phyloP scores from a whole-genome alignment of 257 asterid genomes.

The Solanum pinnatisectum region DNA sequence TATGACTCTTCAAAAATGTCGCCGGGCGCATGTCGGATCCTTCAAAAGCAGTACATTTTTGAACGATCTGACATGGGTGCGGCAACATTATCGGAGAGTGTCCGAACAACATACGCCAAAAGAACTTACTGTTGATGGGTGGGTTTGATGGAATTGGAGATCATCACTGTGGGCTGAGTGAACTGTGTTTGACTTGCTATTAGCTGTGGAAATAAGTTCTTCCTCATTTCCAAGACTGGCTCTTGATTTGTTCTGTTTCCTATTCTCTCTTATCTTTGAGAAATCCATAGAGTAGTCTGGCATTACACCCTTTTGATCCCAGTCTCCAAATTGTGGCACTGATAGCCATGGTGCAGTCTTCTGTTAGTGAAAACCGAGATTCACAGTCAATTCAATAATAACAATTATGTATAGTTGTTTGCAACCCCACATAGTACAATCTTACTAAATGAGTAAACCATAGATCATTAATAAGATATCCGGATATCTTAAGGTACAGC shows the following conservation, averaged over 20 bases:
- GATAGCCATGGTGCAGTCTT: conserved; percentile 66
- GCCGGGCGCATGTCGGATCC: neutral
- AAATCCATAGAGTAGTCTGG: conserved; percentile 90
- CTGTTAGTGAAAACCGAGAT: conserved; percentile 16
- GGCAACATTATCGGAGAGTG: neutral
- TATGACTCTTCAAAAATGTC: neutral
- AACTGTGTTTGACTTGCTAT: conserved; percentile 20
- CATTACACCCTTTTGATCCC: conserved; percentile 78
- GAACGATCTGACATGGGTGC: neutral
- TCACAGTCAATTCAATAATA: neutral
- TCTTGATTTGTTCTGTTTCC: conserved; percentile 88
- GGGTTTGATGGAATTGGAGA: conserved; percentile 25
- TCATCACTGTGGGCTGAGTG: conserved; percentile 22
- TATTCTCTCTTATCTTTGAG: conserved; percentile 72
- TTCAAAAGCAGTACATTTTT: neutral
- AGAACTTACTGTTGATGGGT: conserved; percentile 57
- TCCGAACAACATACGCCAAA: neutral
- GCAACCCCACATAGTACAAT: neutral
- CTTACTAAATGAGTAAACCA: neutral
- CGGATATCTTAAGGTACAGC: neutral
- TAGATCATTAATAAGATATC: neutral
- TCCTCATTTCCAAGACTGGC: conserved; percentile 91
- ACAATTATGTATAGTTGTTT: neutral
- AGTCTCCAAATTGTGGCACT: conserved; percentile 91
- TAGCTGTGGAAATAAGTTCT: conserved; percentile 48